Evolutionary conservation across 1,139 yeast species (phyloP).

Genomic region (Eremothecium sinecaudum): DNA sequence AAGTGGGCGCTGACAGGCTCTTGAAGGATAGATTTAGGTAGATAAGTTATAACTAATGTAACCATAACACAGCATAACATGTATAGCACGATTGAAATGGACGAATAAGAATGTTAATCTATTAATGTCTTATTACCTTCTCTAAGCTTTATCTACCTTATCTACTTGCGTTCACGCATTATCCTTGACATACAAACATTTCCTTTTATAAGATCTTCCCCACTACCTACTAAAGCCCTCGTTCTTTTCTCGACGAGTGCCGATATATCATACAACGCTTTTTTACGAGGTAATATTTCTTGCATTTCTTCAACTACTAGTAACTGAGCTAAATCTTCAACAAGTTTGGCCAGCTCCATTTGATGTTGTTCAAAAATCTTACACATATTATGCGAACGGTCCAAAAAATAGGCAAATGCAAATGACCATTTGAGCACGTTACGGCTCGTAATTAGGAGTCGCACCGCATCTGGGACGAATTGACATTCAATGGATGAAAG

Average conservation of each 20-base stretch:
- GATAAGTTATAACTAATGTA: constrained; percentile 16
- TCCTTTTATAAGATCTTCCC: constrained; percentile 36
- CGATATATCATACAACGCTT: constrained; percentile 42
- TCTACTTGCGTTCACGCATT: not conserved
- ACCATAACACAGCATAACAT: not conserved
- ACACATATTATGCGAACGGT: constrained; percentile 38
- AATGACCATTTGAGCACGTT: constrained; percentile 86
- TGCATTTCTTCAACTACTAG: constrained; percentile 53
- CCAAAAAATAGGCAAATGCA: constrained; percentile 66
- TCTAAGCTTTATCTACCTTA: not conserved
- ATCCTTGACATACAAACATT: constrained; percentile 27
- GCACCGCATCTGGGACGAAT: constrained; percentile 65
- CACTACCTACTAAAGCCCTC: constrained; percentile 43
- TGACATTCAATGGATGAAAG: constrained; percentile 89
- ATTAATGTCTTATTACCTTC: too few species aligned
- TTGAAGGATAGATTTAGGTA: constrained; percentile 65
- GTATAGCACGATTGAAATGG: not conserved
- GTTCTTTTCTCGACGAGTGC: constrained; percentile 41
- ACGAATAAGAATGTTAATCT: not conserved
- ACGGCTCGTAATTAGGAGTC: constrained; percentile 57
- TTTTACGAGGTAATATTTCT: constrained; percentile 41
- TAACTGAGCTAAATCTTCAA: constrained; percentile 69
- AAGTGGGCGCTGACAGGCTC: constrained; percentile 78
- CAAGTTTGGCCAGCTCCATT: constrained; percentile 57
- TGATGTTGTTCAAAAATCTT: constrained; percentile 69